These are phyloP conservation scores for Polytrichum commune DNA, from an alignment of 225 moss, liverwort and hornwort genomes.

Conservation along the genomic window DNA sequence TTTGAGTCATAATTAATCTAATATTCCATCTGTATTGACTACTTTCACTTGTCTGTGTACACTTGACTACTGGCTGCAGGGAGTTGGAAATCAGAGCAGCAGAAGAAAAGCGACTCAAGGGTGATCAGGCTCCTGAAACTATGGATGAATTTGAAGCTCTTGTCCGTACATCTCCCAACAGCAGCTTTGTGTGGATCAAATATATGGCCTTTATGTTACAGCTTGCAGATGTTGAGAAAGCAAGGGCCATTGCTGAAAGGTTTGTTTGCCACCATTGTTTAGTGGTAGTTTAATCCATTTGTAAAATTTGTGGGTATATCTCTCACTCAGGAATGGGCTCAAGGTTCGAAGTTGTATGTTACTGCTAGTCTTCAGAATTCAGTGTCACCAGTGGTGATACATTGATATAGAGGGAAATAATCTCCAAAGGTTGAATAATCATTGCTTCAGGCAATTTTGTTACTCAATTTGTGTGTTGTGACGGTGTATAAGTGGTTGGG, in stretches of 20 bases:
- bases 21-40: no score
- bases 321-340: background rate
- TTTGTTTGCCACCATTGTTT: slow-evolving; percentile 21
- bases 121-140: slow-evolving; percentile 75
- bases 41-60: background rate
- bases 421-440: no score
- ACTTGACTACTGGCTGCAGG: slow-evolving; percentile 28
- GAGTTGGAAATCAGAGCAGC: slow-evolving; percentile 78
- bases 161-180: slow-evolving; percentile 80
- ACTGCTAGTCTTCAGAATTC: no score
- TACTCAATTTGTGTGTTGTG: background rate
- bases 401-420: no score
- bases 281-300: background rate
- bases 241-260: slow-evolving; percentile 91
- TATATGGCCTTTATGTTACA: slow-evolving; percentile 95
- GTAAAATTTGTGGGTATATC: background rate
- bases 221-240: slow-evolving; percentile 83
- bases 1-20: no score
- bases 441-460: background rate
- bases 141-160: slow-evolving; percentile 91
- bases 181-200: slow-evolving; percentile 97
- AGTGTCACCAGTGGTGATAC: no score
- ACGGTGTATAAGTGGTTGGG: no score
- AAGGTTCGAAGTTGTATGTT: no score
- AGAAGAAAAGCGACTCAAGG: slow-evolving; percentile 75